A percentile compares a stretch with the other conserved stretches of the same genome.
phyloP scores from a whole-genome alignment of 306 rosid genomes.

The Dalbergia cochinchinensis region DNA sequence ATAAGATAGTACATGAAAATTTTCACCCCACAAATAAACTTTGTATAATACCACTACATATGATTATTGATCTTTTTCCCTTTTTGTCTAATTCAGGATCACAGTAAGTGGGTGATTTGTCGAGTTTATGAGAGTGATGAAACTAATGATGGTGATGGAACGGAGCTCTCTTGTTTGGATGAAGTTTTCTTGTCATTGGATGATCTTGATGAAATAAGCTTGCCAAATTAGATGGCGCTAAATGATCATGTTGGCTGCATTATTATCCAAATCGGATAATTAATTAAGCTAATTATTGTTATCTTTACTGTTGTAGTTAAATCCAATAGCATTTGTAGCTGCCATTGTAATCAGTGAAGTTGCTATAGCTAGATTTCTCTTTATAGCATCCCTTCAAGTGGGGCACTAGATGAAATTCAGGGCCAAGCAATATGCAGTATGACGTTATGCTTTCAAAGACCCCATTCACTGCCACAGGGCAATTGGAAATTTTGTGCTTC shows the following conservation, averaged over 20 bases:
- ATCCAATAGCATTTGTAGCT: constrained; percentile 32
- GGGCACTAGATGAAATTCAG: constrained; percentile 57
- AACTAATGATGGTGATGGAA: constrained; percentile 61
- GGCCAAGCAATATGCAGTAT: constrained; percentile 53
- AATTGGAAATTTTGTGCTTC: constrained; percentile 40
- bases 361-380: constrained; percentile 43
- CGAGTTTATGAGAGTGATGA: constrained; percentile 69
- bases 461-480: constrained; percentile 45
- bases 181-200: constrained; percentile 95
- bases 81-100: constrained; percentile 56
- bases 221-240: constrained; percentile 66
- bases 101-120: constrained; percentile 81
- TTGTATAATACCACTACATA: background rate
- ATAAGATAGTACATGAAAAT: background rate
- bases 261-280: constrained; percentile 51
- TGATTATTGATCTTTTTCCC: background rate
- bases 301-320: constrained; percentile 25
- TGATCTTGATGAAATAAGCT: constrained; percentile 94
- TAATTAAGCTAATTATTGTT: constrained; percentile 41
- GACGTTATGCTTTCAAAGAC: constrained; percentile 61
- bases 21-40: constrained; percentile 5
- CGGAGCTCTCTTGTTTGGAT: constrained; percentile 91
- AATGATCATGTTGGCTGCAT: constrained; percentile 47
- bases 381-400: constrained; percentile 49
- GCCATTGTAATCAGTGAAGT: constrained; percentile 52